Evolutionary conservation across 2,329 filamentous ascomycete genomes (phyloP), one percentile per base, ranked within the genome.

Genomic region (Zymoseptoria tritici): DNA sequence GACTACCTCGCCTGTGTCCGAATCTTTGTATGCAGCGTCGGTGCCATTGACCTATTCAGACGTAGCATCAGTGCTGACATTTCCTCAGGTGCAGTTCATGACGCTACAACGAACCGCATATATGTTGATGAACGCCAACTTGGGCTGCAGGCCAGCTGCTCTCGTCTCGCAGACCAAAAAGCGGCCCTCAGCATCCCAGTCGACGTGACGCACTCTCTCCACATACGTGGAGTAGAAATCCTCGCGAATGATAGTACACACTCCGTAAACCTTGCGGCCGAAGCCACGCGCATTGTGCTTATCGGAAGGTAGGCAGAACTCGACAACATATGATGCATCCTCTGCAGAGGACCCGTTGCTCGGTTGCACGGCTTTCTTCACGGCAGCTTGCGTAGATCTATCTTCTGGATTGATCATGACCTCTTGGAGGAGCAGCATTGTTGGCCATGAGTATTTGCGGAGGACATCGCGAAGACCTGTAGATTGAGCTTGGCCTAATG

Each of bases 161-260:
- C 65, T 66, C 2, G 68, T 71, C 66, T 81, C 76, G 11, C 79
- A 72, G 21, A 83, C 71, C n/a, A 76, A 72, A 4, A 83, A 73
- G 0, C 81, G 75, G 3, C 81, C 81, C 73, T 83, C 81, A 1
- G 71, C 64, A 57, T 83, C 81, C 81, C 80, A 83, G 9, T 74
- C 68, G 0, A 80, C 78, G 0, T 72, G 74, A 7, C 77, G 72
- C 0, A 78, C 71, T 3, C 59, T 56, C 0, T 67, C 60, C 9
- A 75, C 69, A 21, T 68, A 58, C 1, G 60, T 26, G 9, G 70
- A 60, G 55, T 54, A 55, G 31, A 80, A 76, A 63, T 82, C 79
- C 9, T 73, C 67, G 2, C 80, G 74, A 13, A 83, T 64, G 52
- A 83, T 74, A 22, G 76, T 78, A 26, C 76, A 79, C 1, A 84